phyloP scores from a whole-genome alignment of 177 flowering plant genomes.

The Vitis hybrid region DNA sequence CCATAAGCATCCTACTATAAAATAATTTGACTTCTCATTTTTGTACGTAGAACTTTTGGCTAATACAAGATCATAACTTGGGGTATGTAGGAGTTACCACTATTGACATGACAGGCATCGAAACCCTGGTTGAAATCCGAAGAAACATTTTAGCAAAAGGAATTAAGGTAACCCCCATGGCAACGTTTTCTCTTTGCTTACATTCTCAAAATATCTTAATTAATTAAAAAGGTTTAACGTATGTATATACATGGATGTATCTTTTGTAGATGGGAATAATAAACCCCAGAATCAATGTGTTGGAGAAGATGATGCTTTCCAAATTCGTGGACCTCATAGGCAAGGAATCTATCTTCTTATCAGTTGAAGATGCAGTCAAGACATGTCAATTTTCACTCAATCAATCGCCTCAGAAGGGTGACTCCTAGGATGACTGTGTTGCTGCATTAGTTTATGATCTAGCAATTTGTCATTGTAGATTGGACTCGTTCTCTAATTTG shows the following conservation, averaged over 20 bases:
- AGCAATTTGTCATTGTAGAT: no score
- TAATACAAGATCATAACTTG: no score
- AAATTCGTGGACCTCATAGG: conserved; percentile 59
- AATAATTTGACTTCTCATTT: no score
- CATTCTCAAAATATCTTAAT: background rate
- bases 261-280: conserved; percentile 48
- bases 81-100: conserved; percentile 55
- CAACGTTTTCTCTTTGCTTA: background rate
- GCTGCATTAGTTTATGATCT: background rate
- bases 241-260: background rate
- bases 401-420: background rate
- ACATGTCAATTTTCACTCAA: conserved; percentile 37
- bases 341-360: conserved; percentile 56
- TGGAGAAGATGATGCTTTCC: conserved; percentile 65
- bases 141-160: conserved; percentile 38
- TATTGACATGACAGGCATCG: conserved; percentile 79
- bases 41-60: no score
- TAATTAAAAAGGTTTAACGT: no score
- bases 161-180: conserved; percentile 44
- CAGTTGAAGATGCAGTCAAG: conserved; percentile 64
- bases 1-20: no score
- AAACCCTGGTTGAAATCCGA: conserved; percentile 47
- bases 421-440: background rate
- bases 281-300: conserved; percentile 67
- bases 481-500: background rate